A percentile compares a stretch with the other conserved stretches of the same genome.
Conservation (phyloP, 2,329 filamentous ascomycete genomes). For the Aspergillus novofumigatus region DNA sequence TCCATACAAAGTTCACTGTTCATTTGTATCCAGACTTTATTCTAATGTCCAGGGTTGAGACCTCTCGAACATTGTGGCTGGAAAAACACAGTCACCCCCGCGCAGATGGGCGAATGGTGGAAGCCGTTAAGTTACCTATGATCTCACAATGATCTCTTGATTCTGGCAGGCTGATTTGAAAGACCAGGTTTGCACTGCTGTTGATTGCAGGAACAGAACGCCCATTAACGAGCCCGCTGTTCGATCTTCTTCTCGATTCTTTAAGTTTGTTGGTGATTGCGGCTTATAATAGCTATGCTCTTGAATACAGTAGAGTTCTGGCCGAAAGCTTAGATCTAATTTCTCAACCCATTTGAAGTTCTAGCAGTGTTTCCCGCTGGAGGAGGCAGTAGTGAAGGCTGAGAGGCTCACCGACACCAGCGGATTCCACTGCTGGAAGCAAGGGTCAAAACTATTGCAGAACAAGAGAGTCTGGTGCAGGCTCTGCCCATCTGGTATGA, state of each 20-base stretch:
- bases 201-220: too few relatives aligned
- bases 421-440: neutral
- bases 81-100: neutral
- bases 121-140: neutral
- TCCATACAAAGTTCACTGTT: neutral
- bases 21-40: neutral
- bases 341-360: neutral
- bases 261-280: too few relatives aligned
- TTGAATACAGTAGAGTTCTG: neutral
- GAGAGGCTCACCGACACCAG: neutral
- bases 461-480: neutral
- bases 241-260: too few relatives aligned
- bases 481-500: neutral
- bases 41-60: neutral
- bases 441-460: neutral
- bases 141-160: neutral
- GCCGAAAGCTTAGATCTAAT: neutral
- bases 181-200: too few relatives aligned
- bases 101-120: neutral
- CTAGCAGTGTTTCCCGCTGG: neutral
- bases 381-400: neutral
- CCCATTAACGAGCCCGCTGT: too few relatives aligned
- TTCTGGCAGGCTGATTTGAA: neutral
- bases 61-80: neutral
- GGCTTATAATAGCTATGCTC: too few relatives aligned